phyloP scores from a whole-genome alignment of 2,329 filamentous ascomycete species.

The Raffaelea albimanens region DNA sequence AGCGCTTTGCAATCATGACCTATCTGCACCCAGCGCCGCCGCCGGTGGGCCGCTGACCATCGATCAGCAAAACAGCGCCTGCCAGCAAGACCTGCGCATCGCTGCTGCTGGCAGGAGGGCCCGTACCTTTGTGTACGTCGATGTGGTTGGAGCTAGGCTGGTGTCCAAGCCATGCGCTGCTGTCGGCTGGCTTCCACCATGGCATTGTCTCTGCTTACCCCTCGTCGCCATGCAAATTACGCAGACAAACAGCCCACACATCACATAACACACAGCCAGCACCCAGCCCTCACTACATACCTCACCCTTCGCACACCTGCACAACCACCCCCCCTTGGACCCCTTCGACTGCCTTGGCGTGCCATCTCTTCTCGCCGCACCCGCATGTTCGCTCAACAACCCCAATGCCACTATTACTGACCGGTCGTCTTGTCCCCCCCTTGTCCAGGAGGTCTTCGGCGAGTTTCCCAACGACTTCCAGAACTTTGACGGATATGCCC shows the following conservation, averaged over 20 bases:
- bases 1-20: constrained; percentile 13
- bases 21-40: too few species aligned
- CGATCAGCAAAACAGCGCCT: background rate
- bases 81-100: background rate
- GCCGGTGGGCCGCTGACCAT: background rate
- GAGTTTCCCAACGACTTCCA: constrained; percentile 36
- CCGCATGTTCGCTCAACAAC: too few species aligned
- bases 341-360: too few species aligned
- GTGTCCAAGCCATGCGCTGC: background rate
- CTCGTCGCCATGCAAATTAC: too few species aligned
- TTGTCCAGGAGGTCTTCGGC: constrained; percentile 40
- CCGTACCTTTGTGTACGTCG: background rate
- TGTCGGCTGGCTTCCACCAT: background rate
- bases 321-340: too few species aligned
- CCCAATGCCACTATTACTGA: background rate
- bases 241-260: too few species aligned
- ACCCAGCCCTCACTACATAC: too few species aligned
- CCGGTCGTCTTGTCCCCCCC: constrained; percentile 7
- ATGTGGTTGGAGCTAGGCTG: background rate
- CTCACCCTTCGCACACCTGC: too few species aligned
- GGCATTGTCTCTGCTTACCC: too few species aligned
- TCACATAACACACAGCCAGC: too few species aligned
- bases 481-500: constrained; percentile 34
- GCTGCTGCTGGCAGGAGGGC: background rate
- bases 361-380: too few species aligned